Base-by-base conservation (phyloP, 2,329 filamentous ascomycete species). In the Neonectria coccinea region DNA sequence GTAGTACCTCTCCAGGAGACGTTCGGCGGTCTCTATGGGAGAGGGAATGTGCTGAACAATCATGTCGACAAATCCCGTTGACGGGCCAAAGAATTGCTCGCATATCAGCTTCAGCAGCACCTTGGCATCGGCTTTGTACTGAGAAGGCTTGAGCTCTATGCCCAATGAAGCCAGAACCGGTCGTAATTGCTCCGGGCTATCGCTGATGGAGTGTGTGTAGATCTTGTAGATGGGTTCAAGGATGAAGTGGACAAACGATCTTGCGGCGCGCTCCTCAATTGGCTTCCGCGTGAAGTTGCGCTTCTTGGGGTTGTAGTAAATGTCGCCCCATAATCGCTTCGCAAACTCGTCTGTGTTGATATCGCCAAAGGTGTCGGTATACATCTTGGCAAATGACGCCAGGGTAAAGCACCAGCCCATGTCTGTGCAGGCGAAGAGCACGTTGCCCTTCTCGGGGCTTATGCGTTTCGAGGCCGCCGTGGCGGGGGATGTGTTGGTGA, bases 351-450 rank as follows among this genome's bases (percentile, higher is more conserved):
- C 86, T 0, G 90, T 84, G 77, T 97, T 93, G 73, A 98, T 86
- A 56, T 91, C 91, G 6, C 92, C 89, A 77, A 95, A 97, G 54
- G 88, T 93, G 70, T 97, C 92, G 6, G 94, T 90, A 77, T 99
- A 99, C 93, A 97, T 97, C 78, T 93, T 94, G 12, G 96, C 92
- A 76, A 99, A 99, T 1, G 94, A 97, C 67, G 91, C 90, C 36
- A 99, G 83, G 0, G 94, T 98, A 78, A 99, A 97, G 78, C 93
- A 97, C 96, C 96, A 99, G 60, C 92, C 92, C 91, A 98, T 95
- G 65, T 89, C 91, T 54, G 92, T 93, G 78, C 93, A 97, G 1
- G 95, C 92, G 76, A 99, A 99, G 10, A 97, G 90, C n/a, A 99
- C 96, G 76, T 99, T 99, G 66, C 96, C 96, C 81, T 94, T 97